A percentile compares a stretch with the other conserved stretches of the same genome.
Conservation (phyloP, 805 yeast species). For the Cyberlindnera bimundalis region DNA sequence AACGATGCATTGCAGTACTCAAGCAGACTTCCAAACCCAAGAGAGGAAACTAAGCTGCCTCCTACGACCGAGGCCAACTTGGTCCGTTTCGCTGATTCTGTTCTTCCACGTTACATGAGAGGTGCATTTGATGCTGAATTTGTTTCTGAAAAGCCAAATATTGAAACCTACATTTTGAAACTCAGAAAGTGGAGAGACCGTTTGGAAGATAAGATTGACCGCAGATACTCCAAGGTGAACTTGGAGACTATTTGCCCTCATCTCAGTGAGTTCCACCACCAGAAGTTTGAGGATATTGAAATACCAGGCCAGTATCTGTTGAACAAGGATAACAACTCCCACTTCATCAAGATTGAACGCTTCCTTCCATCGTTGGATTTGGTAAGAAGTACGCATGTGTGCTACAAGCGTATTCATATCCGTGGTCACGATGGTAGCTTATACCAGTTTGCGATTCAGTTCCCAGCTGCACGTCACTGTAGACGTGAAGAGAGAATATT, state of each 20-base stretch:
- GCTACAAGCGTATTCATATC: conserved; percentile 83
- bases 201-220: conserved; percentile 85
- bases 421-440: conserved; percentile 92
- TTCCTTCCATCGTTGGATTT: conserved; percentile 86
- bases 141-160: conserved; percentile 79
- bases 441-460: conserved; percentile 93
- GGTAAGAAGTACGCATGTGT: conserved; percentile 85
- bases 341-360: conserved; percentile 89
- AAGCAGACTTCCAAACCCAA: conserved; percentile 81
- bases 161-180: conserved; percentile 81
- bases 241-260: conserved; percentile 92
- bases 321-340: conserved; percentile 84
- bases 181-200: conserved; percentile 91
- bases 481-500: conserved; percentile 93
- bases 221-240: conserved; percentile 74
- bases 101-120: conserved; percentile 81
- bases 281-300: conserved; percentile 95
- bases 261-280: conserved; percentile 95
- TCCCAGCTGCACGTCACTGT: conserved; percentile 96
- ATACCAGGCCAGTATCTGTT: conserved; percentile 94
- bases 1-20: conserved; percentile 92
- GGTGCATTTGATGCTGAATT: conserved; percentile 91
- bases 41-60: conserved; percentile 85
- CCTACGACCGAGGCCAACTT: conserved; percentile 88
- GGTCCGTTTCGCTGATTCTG: conserved; percentile 86